These are phyloP conservation scores for Lentinula detonsa DNA, from an alignment of 768 basidiomycete species.

Conservation along the genomic window DNA sequence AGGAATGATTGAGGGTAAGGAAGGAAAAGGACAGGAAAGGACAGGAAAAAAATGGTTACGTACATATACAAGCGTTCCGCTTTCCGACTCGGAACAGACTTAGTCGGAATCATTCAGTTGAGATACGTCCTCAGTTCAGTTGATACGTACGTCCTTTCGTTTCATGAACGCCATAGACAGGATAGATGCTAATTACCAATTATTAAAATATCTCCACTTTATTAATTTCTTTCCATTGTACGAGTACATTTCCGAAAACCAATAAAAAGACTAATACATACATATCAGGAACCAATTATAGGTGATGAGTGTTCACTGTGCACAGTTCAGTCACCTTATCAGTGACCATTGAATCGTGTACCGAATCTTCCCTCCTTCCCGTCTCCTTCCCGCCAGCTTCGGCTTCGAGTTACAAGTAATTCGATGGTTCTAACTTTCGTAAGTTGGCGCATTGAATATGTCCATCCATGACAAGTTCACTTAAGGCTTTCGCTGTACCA, in stretches of 20 bases:
- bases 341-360: not conserved
- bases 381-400: not conserved
- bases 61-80: not conserved
- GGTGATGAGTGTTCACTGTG: not conserved
- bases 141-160: no score
- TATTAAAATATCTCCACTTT: no score
- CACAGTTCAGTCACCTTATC: not conserved
- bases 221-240: no score
- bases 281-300: not conserved
- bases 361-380: not conserved
- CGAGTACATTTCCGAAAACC: no score
- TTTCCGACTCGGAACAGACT: not conserved
- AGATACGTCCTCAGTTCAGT: no score
- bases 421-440: constrained; percentile 36
- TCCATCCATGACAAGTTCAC: constrained; percentile 68
- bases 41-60: not conserved
- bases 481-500: constrained; percentile 70
- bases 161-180: no score
- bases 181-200: no score
- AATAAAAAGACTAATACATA: no score
- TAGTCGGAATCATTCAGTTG: no score
- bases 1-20: not conserved
- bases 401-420: constrained; percentile 21
- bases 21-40: not conserved
- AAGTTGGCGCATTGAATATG: constrained; percentile 52